phyloP scores from a whole-genome alignment of 179 eudicot species.

The Beta lomatogona region DNA sequence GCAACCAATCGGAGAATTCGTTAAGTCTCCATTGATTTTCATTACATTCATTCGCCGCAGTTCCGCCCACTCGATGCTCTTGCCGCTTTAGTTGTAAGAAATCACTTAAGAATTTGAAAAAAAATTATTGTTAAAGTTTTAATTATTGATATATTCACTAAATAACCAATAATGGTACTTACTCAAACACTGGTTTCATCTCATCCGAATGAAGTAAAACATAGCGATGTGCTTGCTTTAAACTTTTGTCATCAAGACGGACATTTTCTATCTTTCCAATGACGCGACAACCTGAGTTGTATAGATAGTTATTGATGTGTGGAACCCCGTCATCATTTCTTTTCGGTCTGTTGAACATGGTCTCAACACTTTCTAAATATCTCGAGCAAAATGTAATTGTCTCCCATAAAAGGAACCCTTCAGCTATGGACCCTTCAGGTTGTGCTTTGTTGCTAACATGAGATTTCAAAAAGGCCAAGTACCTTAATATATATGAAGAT shows the following conservation, averaged over 20 bases:
- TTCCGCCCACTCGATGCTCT: background rate
- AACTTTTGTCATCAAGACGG: background rate
- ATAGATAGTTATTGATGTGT: background rate
- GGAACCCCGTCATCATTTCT: background rate
- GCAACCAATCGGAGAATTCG: background rate
- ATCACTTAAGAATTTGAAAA: background rate
- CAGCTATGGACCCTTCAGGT: background rate
- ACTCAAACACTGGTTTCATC: background rate
- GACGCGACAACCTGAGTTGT: background rate
- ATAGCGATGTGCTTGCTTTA: background rate
- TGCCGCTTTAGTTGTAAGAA: background rate
- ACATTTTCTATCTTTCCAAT: background rate
- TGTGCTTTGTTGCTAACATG: conserved; percentile 17
- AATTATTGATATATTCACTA: background rate
- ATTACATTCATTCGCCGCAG: background rate
- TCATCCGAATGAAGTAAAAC: background rate
- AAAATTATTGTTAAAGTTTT: background rate
- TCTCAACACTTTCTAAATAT: conserved; percentile 5
- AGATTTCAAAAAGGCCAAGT: conserved; percentile 10
- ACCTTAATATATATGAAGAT: background rate
- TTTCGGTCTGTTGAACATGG: background rate
- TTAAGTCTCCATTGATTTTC: background rate
- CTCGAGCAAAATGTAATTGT: conserved; percentile 13
- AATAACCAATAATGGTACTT: background rate
- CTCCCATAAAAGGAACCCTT: background rate